A percentile compares a stretch with the other conserved stretches of the same genome.
These are phyloP conservation scores for Lolium multiflorum DNA, from an alignment of 176 grass and related monocot species.

Conservation along the genomic window DNA sequence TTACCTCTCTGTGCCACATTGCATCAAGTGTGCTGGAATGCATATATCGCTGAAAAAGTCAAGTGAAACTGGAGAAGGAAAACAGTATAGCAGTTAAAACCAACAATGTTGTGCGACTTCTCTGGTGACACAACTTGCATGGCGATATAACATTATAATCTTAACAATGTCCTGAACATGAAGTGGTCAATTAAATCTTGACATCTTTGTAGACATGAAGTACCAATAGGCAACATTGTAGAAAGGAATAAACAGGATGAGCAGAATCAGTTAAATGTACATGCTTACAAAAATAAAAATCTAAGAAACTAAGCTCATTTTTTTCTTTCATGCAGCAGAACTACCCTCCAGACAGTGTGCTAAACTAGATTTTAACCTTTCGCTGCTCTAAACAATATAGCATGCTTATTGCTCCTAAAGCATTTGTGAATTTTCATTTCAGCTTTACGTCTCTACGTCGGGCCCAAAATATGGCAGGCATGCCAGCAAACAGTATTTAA, in stretches of 20 bases:
- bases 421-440: background rate
- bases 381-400: background rate
- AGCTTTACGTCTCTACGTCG: background rate
- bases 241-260: background rate
- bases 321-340: slow-evolving; percentile 1
- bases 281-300: background rate
- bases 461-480: background rate
- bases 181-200: background rate
- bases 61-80: slow-evolving; percentile 79
- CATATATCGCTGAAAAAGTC: slow-evolving; percentile 89
- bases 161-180: background rate
- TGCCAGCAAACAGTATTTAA: background rate
- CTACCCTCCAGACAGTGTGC: background rate
- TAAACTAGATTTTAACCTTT: background rate
- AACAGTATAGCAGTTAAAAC: slow-evolving; percentile 38
- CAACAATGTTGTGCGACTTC: slow-evolving; percentile 23
- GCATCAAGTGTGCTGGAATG: slow-evolving; percentile 68
- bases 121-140: slow-evolving; percentile 6
- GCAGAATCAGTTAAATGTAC: background rate
- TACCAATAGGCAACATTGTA: background rate
- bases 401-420: background rate
- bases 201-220: background rate
- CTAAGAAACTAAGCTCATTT: background rate
- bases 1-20: slow-evolving; percentile 60
- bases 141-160: slow-evolving; percentile 6